These are phyloP conservation scores for Hypsizygus marmoreus DNA, from an alignment of 768 basidiomycete species.

Conservation along the genomic window DNA sequence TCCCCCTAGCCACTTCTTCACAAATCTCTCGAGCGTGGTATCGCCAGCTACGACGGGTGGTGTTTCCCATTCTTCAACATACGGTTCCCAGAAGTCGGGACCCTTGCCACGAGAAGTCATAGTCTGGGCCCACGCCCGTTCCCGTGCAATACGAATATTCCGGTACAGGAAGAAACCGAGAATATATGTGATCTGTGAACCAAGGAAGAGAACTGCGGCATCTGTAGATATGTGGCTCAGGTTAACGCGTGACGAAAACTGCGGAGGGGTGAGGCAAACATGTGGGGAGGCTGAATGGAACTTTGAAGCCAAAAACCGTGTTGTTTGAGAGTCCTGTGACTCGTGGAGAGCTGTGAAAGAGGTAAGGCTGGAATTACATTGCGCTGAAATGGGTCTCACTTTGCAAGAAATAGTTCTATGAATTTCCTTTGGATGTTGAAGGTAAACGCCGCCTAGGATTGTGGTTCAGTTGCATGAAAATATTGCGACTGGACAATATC, in stretches of 20 bases:
- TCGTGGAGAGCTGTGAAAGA: conserved; percentile 52
- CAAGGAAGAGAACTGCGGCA: conserved; percentile 72
- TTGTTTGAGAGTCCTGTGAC: conserved; percentile 64
- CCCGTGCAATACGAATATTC: conserved; percentile 80
- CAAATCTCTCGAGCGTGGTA: conserved; percentile 27
- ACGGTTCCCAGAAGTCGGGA: conserved; percentile 80
- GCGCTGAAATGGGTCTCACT: conserved; percentile 38
- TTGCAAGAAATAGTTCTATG: conserved; percentile 63
- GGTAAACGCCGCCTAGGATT: conserved; percentile 69
- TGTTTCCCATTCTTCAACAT: conserved; percentile 78
- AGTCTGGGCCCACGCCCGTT: conserved; percentile 80
- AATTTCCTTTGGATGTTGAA: conserved; percentile 73
- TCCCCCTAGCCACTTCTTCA: conserved; percentile 37
- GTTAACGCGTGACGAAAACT: not conserved
- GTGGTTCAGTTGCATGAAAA: no score
- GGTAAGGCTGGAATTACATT: not conserved
- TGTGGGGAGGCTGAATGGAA: conserved; percentile 71
- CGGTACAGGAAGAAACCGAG: conserved; percentile 81
- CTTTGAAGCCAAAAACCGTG: conserved; percentile 60
- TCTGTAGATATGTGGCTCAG: conserved; percentile 55
- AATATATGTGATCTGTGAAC: conserved; percentile 73
- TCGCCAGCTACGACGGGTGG: conserved; percentile 46
- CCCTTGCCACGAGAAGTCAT: conserved; percentile 83
- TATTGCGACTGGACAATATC: conserved; percentile 23
- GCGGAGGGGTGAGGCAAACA: conserved; percentile 43